Evolutionary conservation across 768 basidiomycete genomes (phyloP).

Genomic region (Hydnomerulius pinastri): DNA sequence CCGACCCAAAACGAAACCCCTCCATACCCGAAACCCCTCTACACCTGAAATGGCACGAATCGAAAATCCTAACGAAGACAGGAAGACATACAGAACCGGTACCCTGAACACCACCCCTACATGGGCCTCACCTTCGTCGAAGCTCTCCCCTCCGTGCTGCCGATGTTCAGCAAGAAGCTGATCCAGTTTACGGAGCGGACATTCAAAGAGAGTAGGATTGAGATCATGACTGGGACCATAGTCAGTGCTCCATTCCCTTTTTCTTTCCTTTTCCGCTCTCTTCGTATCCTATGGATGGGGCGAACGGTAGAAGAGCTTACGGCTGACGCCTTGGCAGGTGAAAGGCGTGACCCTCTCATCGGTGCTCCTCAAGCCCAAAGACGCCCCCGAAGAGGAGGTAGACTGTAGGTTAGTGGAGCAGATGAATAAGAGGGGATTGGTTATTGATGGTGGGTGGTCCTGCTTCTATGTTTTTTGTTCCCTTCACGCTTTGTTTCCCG

Average conservation of each 20-base stretch:
- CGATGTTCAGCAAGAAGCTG: conserved; percentile 90
- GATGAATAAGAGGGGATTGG: conserved; percentile 84
- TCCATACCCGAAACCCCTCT: neutral
- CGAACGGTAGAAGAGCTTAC: too few species aligned
- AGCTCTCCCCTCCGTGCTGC: conserved; percentile 93
- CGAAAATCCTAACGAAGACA: too few species aligned
- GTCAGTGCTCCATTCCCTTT: conserved; percentile 39
- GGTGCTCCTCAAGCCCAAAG: conserved; percentile 90
- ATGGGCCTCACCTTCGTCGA: conserved; percentile 95
- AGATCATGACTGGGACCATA: conserved; percentile 99
- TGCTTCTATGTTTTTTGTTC: too few species aligned
- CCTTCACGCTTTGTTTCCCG: conserved; percentile 15
- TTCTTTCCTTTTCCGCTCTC: too few species aligned
- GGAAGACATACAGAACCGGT: conserved; percentile 88
- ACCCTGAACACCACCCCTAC: conserved; percentile 88
- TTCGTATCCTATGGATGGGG: neutral
- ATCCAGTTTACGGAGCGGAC: conserved; percentile 89
- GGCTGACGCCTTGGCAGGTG: conserved; percentile 23
- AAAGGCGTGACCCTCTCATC: conserved; percentile 69
- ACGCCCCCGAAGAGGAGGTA: conserved; percentile 81
- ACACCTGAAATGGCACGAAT: too few species aligned
- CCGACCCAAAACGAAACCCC: neutral
- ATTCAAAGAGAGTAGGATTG: conserved; percentile 97
- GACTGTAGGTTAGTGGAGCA: conserved; percentile 92
- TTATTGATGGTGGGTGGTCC: conserved; percentile 80